Conservation (phyloP, 208 protist genomes). For the Leishmania turanica region DNA sequence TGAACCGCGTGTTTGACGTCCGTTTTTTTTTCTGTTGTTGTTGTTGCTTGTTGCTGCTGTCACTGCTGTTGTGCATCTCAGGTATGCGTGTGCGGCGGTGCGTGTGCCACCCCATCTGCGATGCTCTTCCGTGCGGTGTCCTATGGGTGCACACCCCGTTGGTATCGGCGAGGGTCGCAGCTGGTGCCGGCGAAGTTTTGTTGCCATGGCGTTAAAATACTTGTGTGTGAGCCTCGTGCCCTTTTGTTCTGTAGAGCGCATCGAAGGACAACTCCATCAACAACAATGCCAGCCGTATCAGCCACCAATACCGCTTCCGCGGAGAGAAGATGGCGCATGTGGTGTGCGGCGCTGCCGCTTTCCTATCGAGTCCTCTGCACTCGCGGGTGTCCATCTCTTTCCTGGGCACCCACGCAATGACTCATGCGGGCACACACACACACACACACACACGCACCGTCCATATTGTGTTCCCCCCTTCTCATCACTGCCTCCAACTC, state of each 20-base stretch:
- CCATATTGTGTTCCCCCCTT: not conserved
- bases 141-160: not conserved
- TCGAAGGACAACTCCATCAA: not conserved
- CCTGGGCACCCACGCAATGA: not conserved
- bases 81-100: not conserved
- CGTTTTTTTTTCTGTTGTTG: not conserved
- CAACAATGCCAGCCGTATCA: not conserved
- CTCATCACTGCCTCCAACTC: not conserved
- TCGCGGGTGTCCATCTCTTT: not conserved
- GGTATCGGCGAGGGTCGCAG: not conserved
- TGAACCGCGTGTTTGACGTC: not conserved
- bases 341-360: not conserved
- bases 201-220: too few relatives aligned
- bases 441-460: not conserved
- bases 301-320: not conserved
- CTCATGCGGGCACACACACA: not conserved
- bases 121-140: not conserved
- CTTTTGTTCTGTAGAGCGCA: not conserved
- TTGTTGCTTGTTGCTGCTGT: not conserved
- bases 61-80: not conserved
- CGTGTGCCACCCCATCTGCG: not conserved
- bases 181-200: not conserved
- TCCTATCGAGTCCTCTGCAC: not conserved
- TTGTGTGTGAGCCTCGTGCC: not conserved
- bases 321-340: not conserved